These are phyloP conservation scores for Cercophora scortea DNA, from an alignment of 495 filamentous ascomycete genomes.

Conservation along the genomic window DNA sequence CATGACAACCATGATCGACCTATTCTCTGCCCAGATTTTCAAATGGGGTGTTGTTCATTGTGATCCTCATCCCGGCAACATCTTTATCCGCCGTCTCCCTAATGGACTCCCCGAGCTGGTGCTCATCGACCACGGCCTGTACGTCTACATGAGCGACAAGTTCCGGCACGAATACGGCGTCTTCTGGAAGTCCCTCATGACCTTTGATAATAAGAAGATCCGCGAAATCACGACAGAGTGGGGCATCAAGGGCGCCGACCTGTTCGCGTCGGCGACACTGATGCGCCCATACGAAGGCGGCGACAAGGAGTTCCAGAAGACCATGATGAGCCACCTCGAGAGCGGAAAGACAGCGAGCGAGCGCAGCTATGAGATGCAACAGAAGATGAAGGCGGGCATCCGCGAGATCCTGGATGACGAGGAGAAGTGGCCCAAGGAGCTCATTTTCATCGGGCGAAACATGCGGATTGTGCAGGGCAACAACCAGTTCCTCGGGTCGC, in stretches of 20 bases:
- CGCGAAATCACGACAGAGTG: constrained; percentile 59
- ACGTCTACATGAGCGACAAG: constrained; percentile 77
- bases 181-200: constrained; percentile 91
- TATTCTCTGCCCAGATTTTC: constrained; percentile 96
- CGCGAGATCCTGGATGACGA: constrained; percentile 81
- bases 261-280: constrained; percentile 85
- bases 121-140: constrained; percentile 93
- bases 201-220: constrained; percentile 83
- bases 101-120: constrained; percentile 79
- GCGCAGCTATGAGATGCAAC: constrained; percentile 76
- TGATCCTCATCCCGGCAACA: constrained; percentile 94
- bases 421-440: constrained; percentile 83
- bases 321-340: constrained; percentile 43
- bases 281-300: constrained; percentile 88
- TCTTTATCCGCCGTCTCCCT: constrained; percentile 83
- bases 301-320: constrained; percentile 53
- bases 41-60: constrained; percentile 91
- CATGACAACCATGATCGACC: constrained; percentile 92
- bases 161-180: constrained; percentile 84
- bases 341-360: constrained; percentile 51
- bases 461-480: constrained; percentile 77
- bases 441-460: constrained; percentile 93
- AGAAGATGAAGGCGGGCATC: constrained; percentile 74
- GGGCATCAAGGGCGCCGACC: constrained; percentile 81
- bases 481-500: constrained; percentile 72